A percentile compares a stretch with the other conserved stretches of the same genome.
Evolutionary conservation across 345 rosid species (phyloP).

Genomic region (Mallotus nudiflorus): DNA sequence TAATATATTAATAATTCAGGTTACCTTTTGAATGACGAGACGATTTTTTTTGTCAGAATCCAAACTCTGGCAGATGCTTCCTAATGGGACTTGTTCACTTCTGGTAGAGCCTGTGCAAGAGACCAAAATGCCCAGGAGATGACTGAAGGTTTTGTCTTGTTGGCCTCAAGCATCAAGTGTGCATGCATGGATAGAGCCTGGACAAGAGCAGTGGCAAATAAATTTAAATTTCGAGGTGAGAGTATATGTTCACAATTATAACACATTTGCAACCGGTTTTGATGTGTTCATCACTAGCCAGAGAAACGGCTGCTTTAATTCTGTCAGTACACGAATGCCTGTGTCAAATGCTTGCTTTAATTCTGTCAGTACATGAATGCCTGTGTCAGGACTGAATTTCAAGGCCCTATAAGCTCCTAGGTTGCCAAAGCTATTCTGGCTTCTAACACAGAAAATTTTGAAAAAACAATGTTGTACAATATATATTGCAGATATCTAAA

Average conservation of each 20-base stretch:
- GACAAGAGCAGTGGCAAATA: slow-evolving; percentile 72
- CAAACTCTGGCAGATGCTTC: slow-evolving; percentile 57
- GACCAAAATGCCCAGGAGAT: slow-evolving; percentile 26
- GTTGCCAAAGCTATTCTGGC: background rate
- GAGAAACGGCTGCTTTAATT: slow-evolving; percentile 2
- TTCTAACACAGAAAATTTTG: background rate
- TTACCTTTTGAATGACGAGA: too few species aligned
- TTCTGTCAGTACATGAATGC: too few species aligned
- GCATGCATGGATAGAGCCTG: slow-evolving; percentile 89
- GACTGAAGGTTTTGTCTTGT: slow-evolving; percentile 57
- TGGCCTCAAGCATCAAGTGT: slow-evolving; percentile 72
- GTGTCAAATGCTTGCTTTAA: background rate
- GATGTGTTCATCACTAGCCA: background rate
- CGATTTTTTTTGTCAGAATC: too few species aligned
- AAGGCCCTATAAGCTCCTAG: background rate
- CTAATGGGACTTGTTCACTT: slow-evolving; percentile 63
- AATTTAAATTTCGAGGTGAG: slow-evolving; percentile 63
- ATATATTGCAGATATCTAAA: background rate
- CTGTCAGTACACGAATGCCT: background rate
- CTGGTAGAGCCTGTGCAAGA: slow-evolving; percentile 62
- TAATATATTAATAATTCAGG: too few species aligned
- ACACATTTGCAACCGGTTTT: slow-evolving; percentile 7
- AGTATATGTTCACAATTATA: slow-evolving; percentile 22
- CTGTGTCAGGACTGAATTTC: background rate
- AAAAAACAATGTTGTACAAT: background rate